A percentile compares a stretch with the other conserved stretches of the same genome.
These are phyloP conservation scores for Marsdenia floribunda DNA, from an alignment of 257 asterid genomes.

Conservation along the genomic window DNA sequence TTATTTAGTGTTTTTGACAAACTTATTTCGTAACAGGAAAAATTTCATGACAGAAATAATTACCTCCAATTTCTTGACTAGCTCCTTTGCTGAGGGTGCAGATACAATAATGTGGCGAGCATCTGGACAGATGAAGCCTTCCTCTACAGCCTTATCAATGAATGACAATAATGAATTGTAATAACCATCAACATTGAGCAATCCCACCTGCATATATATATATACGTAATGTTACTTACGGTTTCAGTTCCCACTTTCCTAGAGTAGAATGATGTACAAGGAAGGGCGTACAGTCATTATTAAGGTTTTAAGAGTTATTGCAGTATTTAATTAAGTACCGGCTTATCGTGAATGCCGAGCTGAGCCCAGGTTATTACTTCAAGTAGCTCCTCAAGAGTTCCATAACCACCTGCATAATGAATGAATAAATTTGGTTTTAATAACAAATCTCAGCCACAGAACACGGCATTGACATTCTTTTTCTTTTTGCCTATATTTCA, in stretches of 20 bases:
- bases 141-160: constrained; percentile 90
- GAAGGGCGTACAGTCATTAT: no score
- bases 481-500: no score
- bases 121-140: constrained; percentile 74
- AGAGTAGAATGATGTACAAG: background rate
- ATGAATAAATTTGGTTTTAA: constrained; percentile 2
- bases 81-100: constrained; percentile 78
- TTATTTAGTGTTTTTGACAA: background rate
- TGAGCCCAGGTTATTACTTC: constrained; percentile 99
- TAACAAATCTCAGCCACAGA: background rate
- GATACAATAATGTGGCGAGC: constrained; percentile 92
- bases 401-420: constrained; percentile 76
- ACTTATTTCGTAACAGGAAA: background rate
- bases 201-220: constrained; percentile 58
- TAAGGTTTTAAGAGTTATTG: background rate
- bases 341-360: constrained; percentile 95
- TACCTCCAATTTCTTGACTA: constrained; percentile 89
- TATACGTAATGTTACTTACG: background rate
- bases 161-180: constrained; percentile 73
- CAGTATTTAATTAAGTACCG: constrained; percentile 36
- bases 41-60: background rate
- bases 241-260: background rate
- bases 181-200: constrained; percentile 89
- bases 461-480: background rate
- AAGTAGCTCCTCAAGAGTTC: constrained; percentile 91